Base-by-base conservation (phyloP, 2,329 filamentous ascomycete species). In the Fusarium begoniae region DNA sequence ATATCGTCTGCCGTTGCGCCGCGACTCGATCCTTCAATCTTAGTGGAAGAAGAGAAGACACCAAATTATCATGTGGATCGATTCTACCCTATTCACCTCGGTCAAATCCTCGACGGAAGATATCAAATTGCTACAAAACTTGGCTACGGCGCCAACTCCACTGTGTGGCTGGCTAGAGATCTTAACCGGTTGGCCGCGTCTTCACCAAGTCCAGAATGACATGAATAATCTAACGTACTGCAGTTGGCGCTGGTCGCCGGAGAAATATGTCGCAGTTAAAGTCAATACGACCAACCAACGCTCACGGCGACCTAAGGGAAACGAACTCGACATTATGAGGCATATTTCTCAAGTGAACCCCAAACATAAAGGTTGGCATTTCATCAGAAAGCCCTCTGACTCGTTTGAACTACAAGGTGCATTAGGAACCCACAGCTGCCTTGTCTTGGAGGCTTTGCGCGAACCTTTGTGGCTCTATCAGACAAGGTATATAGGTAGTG, bases 401-500 rank as follows among this genome's bases (percentile, higher is more conserved):
- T 77, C 76, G 4, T 78, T 77, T 41, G 22, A 51, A 22, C 10
- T 75, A n/a, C 41, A 70, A 5, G 54, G 53, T 20, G 35, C n/a
- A 15, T 45, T 24, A 5, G 66, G 60, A 37, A 38, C 10, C 20
- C 75, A 77, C 24, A 15, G 38, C 13, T 76, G 77, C 30, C 66
- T 79, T 4, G 70, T 79, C 8, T 48, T 76, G 4, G 67, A 77
- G 18, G 54, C 74, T 13, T 63, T 78, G 15, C 73, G 75, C 10
- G 76, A 78, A 30, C 76, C 76, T 41, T 55, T 78, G 10, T 78
- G 75, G 76, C 67, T 79, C 5, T 78, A 79, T 37, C 60, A 66
- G 17, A 59, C 26, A 32, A 75, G 77, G 45, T 79, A 65, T 47
- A 35, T 72, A 7, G 75, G 38, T 17, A 48, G 54, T 11, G 68